Evolutionary conservation across 495 filamentous ascomycete species (phyloP).

Genomic region (Lepidopterella palustris): DNA sequence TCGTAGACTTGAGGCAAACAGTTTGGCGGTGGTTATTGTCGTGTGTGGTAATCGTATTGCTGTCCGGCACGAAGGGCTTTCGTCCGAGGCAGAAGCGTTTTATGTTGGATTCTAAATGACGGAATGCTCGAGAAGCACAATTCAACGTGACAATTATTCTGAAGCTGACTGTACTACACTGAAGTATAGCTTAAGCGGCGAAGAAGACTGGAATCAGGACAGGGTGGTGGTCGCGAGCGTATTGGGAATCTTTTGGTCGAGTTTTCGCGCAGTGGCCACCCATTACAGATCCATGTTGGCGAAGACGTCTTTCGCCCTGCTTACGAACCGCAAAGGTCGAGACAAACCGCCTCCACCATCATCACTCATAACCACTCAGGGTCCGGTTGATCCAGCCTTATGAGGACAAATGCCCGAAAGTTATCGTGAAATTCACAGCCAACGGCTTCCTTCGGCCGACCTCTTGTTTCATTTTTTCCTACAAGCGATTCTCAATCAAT

Average conservation of each 20-base stretch:
- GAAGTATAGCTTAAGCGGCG: too few relatives aligned
- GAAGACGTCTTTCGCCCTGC: neutral
- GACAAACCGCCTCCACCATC: too few relatives aligned
- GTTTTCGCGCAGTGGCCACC: too few relatives aligned
- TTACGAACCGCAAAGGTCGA: neutral
- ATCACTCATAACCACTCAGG: too few relatives aligned
- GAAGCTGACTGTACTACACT: neutral
- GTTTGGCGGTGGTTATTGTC: slow-evolving; percentile 47
- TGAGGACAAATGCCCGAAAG: too few relatives aligned
- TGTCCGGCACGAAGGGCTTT: neutral
- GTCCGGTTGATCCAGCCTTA: too few relatives aligned
- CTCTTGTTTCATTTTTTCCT: too few relatives aligned
- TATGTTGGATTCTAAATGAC: neutral
- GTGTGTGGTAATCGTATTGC: neutral
- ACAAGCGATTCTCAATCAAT: too few relatives aligned
- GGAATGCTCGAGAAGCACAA: neutral
- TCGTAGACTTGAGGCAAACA: slow-evolving; percentile 78
- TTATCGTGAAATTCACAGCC: too few relatives aligned
- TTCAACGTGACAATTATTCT: neutral
- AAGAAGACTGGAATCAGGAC: neutral
- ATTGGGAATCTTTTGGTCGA: too few relatives aligned
- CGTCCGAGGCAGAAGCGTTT: neutral
- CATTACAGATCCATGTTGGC: too few relatives aligned
- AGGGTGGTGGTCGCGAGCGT: neutral
- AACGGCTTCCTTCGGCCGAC: too few relatives aligned